Evolutionary conservation across 306 rosid species (phyloP).

Genomic region (Inga leiocalycina): DNA sequence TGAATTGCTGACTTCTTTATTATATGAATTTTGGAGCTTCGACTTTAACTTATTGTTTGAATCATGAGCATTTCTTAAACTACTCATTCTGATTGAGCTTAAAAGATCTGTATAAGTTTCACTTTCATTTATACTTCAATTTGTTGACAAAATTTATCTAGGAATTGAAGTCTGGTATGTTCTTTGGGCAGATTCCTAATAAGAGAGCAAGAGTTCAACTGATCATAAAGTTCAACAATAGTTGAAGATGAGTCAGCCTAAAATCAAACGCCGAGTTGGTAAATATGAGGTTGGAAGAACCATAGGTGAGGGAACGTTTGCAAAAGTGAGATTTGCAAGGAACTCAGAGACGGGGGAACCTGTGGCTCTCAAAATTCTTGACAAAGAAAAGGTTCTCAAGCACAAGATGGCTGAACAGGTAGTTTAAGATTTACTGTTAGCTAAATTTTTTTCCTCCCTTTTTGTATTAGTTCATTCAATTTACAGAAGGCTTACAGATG

Average conservation of each 20-base stretch:
- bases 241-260: constrained; percentile 75
- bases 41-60: constrained; percentile 8
- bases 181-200: constrained; percentile 34
- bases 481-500: background rate
- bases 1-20: background rate
- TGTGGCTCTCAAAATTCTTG: constrained; percentile 94
- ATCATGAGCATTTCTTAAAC: background rate
- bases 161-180: constrained; percentile 36
- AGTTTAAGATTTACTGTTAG: background rate
- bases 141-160: background rate
- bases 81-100: background rate
- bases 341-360: constrained; percentile 76
- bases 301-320: constrained; percentile 97
- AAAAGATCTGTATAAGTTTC: constrained; percentile 8
- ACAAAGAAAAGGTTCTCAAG: constrained; percentile 95
- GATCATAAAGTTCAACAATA: constrained; percentile 22
- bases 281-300: constrained; percentile 96
- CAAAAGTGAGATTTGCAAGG: constrained; percentile 91
- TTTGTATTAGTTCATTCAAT: background rate
- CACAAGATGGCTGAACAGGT: constrained; percentile 99
- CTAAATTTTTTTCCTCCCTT: background rate
- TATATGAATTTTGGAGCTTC: constrained; percentile 23
- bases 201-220: constrained; percentile 27
- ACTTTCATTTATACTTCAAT: background rate
- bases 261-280: constrained; percentile 87